phyloP scores from a whole-genome alignment of 805 yeast species.

The Metschnikowia anglica region DNA sequence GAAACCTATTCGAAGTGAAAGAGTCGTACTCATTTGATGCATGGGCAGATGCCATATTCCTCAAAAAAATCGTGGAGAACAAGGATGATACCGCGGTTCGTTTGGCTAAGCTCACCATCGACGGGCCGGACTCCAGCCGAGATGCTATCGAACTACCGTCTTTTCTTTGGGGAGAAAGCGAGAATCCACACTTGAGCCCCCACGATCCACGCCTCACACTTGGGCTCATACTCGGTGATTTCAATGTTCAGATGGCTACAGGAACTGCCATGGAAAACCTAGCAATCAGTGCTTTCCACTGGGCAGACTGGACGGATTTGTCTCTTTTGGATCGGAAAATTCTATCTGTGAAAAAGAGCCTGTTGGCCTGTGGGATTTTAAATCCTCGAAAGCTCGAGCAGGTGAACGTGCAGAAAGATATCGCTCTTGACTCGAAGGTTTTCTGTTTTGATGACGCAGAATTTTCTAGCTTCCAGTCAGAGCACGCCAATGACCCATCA shows the following conservation, averaged over 20 bases:
- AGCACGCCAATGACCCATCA: conserved; percentile 22
- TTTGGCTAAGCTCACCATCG: conserved; percentile 6
- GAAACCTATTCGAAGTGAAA: conserved; percentile 1
- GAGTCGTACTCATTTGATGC: conserved; percentile 11
- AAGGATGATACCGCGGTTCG: neutral
- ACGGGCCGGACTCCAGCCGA: neutral
- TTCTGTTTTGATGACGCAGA: conserved; percentile 4
- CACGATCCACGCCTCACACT: conserved; percentile 25
- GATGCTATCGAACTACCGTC: conserved; percentile 7
- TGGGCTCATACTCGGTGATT: conserved; percentile 15
- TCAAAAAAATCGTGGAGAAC: conserved; percentile 1
- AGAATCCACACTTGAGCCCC: conserved; percentile 13
- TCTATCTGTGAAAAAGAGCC: conserved; percentile 1
- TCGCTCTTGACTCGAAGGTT: neutral
- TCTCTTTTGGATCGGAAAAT: conserved; percentile 9
- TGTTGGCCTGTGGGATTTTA: conserved; percentile 8
- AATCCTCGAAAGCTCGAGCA: neutral
- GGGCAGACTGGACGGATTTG: conserved; percentile 23
- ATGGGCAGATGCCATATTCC: conserved; percentile 14
- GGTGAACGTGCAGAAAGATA: conserved; percentile 1
- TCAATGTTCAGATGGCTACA: conserved; percentile 18
- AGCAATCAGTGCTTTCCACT: conserved; percentile 16
- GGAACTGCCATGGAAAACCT: neutral
- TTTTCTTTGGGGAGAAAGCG: conserved; percentile 7
- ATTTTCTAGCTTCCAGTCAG: conserved; percentile 20